phyloP scores from a whole-genome alignment of 169 alveolate species.

The Plasmodium vinckei region DNA sequence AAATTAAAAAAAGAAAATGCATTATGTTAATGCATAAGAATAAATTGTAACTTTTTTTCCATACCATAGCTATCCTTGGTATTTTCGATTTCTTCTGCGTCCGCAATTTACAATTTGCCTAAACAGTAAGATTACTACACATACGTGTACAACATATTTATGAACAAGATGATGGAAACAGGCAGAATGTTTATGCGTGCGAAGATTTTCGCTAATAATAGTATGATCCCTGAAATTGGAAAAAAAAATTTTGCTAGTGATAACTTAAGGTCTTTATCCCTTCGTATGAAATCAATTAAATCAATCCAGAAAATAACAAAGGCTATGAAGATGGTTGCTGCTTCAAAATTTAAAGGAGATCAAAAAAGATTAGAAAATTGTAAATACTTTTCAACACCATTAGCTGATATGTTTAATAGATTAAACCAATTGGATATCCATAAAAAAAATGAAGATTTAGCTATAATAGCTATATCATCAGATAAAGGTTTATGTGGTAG shows the following conservation, averaged over 20 bases:
- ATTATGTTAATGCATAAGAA: background rate
- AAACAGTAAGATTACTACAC: background rate
- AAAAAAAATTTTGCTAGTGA: constrained; percentile 83
- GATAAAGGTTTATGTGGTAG: constrained; percentile 93
- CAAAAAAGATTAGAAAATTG: constrained; percentile 86
- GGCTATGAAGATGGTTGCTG: constrained; percentile 98
- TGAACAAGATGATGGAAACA: constrained; percentile 5
- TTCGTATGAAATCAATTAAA: constrained; percentile 93
- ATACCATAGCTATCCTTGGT: background rate
- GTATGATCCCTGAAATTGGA: constrained; percentile 7
- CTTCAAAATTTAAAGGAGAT: constrained; percentile 94
- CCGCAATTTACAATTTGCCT: too few species aligned
- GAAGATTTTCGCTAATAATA: constrained; percentile 5
- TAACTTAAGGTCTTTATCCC: constrained; percentile 86
- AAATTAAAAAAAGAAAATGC: background rate
- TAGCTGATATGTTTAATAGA: constrained; percentile 62
- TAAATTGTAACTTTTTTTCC: too few species aligned
- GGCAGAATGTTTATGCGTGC: background rate
- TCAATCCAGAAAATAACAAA: constrained; percentile 93
- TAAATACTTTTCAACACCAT: constrained; percentile 77
- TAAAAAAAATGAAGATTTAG: constrained; percentile 63
- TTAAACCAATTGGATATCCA: constrained; percentile 35
- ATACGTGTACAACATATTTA: background rate
- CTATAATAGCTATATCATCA: constrained; percentile 39
- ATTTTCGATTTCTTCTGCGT: too few species aligned